Evolutionary conservation across 495 filamentous ascomycete species (phyloP), one percentile per base, ranked within the genome.

Genomic region (Elaphomyces granulatus): DNA sequence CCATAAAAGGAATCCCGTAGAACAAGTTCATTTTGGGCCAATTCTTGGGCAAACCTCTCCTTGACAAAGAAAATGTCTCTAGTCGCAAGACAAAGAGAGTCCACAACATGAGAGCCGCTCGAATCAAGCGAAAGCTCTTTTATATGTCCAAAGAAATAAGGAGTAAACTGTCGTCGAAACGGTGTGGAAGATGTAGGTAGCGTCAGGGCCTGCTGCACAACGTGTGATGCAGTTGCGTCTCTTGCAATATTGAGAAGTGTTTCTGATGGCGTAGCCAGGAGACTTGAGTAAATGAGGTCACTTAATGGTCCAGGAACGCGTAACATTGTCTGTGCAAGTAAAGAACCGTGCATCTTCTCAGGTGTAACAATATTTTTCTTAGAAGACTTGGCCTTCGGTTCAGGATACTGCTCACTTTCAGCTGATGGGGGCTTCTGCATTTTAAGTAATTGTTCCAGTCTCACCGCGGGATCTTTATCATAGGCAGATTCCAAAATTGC

Each of bases 51-150:
- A 46, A 83, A 68, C 8, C 71, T 59, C 51, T 83, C 78, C 36
- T 78, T 71, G 44, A 81, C 67, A 45, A 80, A 79, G 38, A 72
- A 74, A 35, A 80, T 64, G 35, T 75, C 72, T 30, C 67, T 63
- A 8, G 80, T 78, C 16, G 73, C 78, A 8, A 64, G 45, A 71
- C 87, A 87, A 20, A 94, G 65, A 15, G 75, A 66, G 55, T 87
- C 85, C 9, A 94, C 68, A 15, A 94, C 73, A 52, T 81, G 81
- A 12, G 81, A 86, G 18, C 81, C 87, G 39, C 77, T 69, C 33
- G 69, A 71, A 42, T 85, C 75, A 19, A 75, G 57, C 0, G 87
- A 77, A 23, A 98, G 69, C 1, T 73, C 65, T 26, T 68, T 66
- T 4, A 81, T 58, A 43, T 76, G 60, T 15, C 72, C 67, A 20